Conservation (phyloP, 371 early-diverging fungal genomes). For the Mucor lusitanicus region DNA sequence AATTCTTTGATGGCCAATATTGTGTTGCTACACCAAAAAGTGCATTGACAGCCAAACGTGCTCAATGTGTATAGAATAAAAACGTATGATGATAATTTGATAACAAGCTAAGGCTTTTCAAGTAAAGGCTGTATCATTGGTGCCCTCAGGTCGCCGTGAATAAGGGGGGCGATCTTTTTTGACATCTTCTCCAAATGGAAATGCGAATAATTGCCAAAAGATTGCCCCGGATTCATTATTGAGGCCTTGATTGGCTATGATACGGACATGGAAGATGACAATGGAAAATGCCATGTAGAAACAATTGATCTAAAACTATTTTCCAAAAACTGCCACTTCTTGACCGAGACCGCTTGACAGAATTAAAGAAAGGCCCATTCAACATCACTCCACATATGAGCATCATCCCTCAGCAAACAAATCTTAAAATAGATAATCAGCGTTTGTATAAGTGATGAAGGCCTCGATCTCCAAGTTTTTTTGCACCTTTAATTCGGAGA, state of each 20-base stretch:
- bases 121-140: not conserved
- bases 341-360: not conserved
- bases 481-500: not conserved
- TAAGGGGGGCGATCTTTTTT: constrained; percentile 1
- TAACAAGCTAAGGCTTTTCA: not conserved
- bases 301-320: not conserved
- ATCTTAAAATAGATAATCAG: not conserved
- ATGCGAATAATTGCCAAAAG: not conserved
- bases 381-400: not conserved
- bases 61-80: not conserved
- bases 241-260: not conserved
- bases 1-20: not conserved
- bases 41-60: not conserved
- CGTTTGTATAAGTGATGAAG: not conserved
- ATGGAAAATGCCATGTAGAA: constrained; percentile 2
- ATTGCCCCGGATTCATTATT: not conserved
- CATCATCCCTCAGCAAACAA: not conserved
- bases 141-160: not conserved
- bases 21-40: not conserved
- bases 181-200: constrained; percentile 1
- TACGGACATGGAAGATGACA: not conserved
- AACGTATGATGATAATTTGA: not conserved
- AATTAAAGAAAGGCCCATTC: not conserved
- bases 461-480: not conserved
- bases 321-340: not conserved